Evolutionary conservation across 1,284 basidiomycete genomes (phyloP), one percentile per base, ranked within the genome.

Genomic region (Ustilago hordei): DNA sequence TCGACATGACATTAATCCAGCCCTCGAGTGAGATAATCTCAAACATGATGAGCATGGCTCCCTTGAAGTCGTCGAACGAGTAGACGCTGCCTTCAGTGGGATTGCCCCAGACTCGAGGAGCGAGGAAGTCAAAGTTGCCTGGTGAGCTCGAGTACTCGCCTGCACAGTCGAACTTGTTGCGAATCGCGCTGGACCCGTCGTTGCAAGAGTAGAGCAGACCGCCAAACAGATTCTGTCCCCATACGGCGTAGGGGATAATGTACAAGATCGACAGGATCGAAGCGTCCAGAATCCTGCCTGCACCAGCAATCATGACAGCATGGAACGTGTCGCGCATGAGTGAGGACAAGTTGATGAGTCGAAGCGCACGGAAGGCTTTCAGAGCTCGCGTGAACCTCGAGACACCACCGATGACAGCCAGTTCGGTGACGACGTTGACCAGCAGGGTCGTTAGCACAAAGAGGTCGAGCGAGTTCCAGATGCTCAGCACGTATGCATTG

Each of bases 231-330:
- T 96, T 98, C 68, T 95, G 90, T 6, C 95, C 96, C 95, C 96
- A 98, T 1, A 98, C 92, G 4, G 96, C 95, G 84, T 95, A 98
- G 0, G 96, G 96, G 76, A 99, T 93, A 90, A 98, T 92, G 87
- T 98, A 88, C 45, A 98, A 89, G 60, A 97, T 90, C 54, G 95
- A 94, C n/a, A 99, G 90, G 59, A 98, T 87, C 0, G 92, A 93
- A 0, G 96, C 96, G 80, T 98, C 95, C 61, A 97, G 79, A 72
- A 99, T 95, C 80, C 94, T 92, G 19, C 90, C 87, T 2, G 92
- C 92, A 4, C 95, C 96, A 3, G 93, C 93, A 66, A 98, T 92
- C 83, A 98, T 92, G 60, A 98, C 89, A n/a, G 91, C 91, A 83
- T 96, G 91, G 86, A 98, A 95, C 0, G 95, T 96, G 61, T 91